Percentiles rank a stretch among this genome's conserved stretches.
These are phyloP conservation scores for Camelina hispida DNA, from an alignment of 345 rosid species.

Conservation along the genomic window DNA sequence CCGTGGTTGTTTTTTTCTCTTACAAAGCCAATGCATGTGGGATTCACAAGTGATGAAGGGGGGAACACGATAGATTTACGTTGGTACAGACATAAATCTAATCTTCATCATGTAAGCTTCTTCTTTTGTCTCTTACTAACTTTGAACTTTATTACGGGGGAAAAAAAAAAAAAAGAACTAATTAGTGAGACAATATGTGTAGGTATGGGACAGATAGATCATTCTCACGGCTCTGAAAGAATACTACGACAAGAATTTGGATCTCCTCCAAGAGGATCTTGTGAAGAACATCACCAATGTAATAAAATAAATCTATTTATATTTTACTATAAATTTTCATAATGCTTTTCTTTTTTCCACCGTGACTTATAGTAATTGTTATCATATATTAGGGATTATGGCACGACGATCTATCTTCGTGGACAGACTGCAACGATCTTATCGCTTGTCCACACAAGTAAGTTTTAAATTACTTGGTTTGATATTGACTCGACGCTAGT, in stretches of 20 bases:
- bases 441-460: conserved; percentile 72
- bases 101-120: conserved; percentile 80
- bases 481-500: not conserved
- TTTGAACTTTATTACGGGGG: not conserved
- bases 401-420: conserved; percentile 71
- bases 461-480: conserved; percentile 20
- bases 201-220: conserved; percentile 98
- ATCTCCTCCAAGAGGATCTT: conserved; percentile 70
- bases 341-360: not conserved
- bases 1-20: not conserved
- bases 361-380: not conserved
- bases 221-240: conserved; percentile 74
- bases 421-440: conserved; percentile 78
- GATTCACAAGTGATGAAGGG: conserved; percentile 83
- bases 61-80: conserved; percentile 84
- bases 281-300: conserved; percentile 77
- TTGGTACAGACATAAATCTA: conserved; percentile 91
- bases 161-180: not conserved
- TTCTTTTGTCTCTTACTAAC: not conserved
- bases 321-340: not conserved
- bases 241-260: conserved; percentile 73
- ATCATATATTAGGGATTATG: conserved; percentile 66
- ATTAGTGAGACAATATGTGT: conserved; percentile 12
- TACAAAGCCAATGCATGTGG: conserved; percentile 86
- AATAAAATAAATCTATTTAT: conserved; percentile 16